Evolutionary conservation across 768 basidiomycete genomes (phyloP), one percentile per base, ranked within the genome.

Genomic region (Roridomyces roridus): DNA sequence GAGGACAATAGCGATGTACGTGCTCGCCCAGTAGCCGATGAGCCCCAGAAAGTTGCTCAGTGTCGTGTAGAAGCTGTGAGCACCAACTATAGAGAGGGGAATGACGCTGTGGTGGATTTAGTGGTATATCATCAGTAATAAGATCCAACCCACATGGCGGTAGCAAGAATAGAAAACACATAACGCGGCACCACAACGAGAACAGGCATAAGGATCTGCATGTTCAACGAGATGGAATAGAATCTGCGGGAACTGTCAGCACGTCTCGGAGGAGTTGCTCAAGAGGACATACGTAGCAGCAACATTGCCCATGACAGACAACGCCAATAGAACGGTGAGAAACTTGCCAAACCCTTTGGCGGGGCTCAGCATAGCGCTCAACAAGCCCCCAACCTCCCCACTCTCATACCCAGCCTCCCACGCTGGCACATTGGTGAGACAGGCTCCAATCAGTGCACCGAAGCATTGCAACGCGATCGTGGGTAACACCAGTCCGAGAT

Each of bases 241-340:
- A 94, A 86, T 6, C 60, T 62, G 37, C 5, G 10, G 18, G 11
- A 23, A 40, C 10, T 1, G 20, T 50, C 7, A 50, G 36, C 2
- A 3, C 10, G 14, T 5, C 18, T 23, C 6, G 0, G 15, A 42
- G 7, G 18, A 29, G 31, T 18, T 14, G 24, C 6, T 2, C 17
- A 29, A 48, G n/a, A 21, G 46, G 9, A 57, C 55, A 21, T 8
- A 57, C 61, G 91, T 89, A 3, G 87, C 84, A 1, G 91, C 89
- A 41, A 92, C 88, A 72, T 94, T 95, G 3, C 84, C 90, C 2
- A 86, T 85, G 37, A 94, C 90, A 44, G 88, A 91, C 20, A 97
- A 75, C 52, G 89, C 89, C 59, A 96, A 79, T 41, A 96, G 73
- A 31, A 94, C 88, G 0, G 86, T 88, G 39, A 94, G 75, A 75